phyloP scores from a whole-genome alignment of 257 asterid genomes.

The Ophiorrhiza pumila region DNA sequence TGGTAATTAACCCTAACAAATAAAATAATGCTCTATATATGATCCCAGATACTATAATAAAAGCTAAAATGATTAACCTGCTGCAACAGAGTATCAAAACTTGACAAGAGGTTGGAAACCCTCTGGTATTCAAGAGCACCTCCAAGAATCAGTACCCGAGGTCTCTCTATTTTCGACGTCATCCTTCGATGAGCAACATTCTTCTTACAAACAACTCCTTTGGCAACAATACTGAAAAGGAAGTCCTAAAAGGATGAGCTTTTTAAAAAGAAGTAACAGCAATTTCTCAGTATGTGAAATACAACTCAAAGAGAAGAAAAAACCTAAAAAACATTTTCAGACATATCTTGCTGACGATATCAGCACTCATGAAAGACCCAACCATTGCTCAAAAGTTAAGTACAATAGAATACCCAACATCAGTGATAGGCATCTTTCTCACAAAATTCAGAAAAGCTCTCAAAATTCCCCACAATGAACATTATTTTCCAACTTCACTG shows the following conservation, averaged over 20 bases:
- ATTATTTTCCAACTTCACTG: background rate
- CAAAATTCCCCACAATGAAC: background rate
- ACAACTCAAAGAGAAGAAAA: background rate
- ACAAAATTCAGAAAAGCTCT: background rate
- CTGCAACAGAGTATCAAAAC: conserved; percentile 90
- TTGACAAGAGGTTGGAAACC: conserved; percentile 82
- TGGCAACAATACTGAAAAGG: conserved; percentile 63
- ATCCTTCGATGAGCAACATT: conserved; percentile 95
- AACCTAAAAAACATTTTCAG: background rate
- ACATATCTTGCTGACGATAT: background rate
- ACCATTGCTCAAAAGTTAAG: background rate
- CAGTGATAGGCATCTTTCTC: background rate
- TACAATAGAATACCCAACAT: background rate
- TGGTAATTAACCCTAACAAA: too few relatives aligned
- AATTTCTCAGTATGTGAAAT: background rate
- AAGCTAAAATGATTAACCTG: conserved; percentile 50
- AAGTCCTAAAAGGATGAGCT: conserved; percentile 21
- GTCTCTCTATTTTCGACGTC: conserved; percentile 82
- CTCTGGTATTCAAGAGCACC: conserved; percentile 99
- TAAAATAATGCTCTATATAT: background rate
- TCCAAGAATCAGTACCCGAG: conserved; percentile 84
- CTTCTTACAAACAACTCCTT: conserved; percentile 93
- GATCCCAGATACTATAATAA: background rate
- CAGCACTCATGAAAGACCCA: background rate
- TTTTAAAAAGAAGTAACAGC: conserved; percentile 8